Evolutionary conservation across 192 early-diverging fungal species (phyloP), one percentile per base, ranked within the genome.

Genomic region (Linnemannia elongata): DNA sequence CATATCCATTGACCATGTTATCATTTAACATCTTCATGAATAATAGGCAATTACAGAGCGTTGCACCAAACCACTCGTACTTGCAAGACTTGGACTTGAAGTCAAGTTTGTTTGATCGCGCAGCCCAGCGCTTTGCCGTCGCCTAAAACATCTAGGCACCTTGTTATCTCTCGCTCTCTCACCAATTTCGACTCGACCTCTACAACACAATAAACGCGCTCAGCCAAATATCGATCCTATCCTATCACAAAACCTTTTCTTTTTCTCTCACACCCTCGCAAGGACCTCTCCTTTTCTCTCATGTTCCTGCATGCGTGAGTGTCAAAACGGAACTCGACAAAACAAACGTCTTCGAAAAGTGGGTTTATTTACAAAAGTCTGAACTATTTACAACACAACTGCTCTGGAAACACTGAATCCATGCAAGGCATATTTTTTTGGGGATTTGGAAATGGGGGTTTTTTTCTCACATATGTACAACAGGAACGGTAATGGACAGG

Each of bases 41-140:
- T 33, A 57, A 69, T 88, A 94, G 93, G 74, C 96, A 95, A 93
- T 89, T 99, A 54, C 90, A 90, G 45, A 93, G 96, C 24, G 91
- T 91, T 0, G 90, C 95, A 27, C 97, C 97, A 15, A 83, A 88
- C 33, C 98, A 99, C 82, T 91, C 94, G 22, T 94, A 96, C 74
- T 80, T 99, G 49, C 84, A 91, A 74, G 96, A 98, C 44, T 87
- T 96, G 41, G 94, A 92, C 45, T 87, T 94, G 75, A 97, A 98
- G 88, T 92, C 93, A 10, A 93, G 92, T 75, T 89, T 97, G 74
- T 99, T 99, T 93, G 97, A 98, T 79, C 91, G 95, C 38, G 82
- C 88, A 73, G 90, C 92, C 35, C 76, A 89, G 76, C 88, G 92
- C 55, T 94, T 88, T 80, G 89, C 88, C 38, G 75, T 90, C 38